Percentiles rank a stretch among this genome's conserved stretches.
phyloP scores from a whole-genome alignment of 2,329 filamentous ascomycete species.

The Colletotrichum brevisporum region DNA sequence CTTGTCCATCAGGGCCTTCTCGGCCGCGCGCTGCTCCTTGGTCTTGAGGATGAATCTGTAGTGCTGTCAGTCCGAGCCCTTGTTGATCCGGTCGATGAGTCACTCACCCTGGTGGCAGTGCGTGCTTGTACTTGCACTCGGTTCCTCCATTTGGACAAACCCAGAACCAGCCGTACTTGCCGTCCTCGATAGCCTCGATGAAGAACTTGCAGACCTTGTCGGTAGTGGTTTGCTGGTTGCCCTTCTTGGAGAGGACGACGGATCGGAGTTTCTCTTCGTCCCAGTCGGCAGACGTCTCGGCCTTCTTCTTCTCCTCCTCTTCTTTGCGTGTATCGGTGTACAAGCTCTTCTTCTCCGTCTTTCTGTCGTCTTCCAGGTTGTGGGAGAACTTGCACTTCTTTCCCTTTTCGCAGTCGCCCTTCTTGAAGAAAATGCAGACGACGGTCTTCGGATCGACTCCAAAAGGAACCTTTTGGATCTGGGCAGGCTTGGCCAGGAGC shows the following conservation, averaged over 20 bases:
- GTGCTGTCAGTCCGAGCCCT: slow-evolving; percentile 3
- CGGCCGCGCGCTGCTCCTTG: slow-evolving; percentile 93
- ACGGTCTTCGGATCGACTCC: slow-evolving; percentile 99
- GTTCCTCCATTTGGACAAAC: slow-evolving; percentile 95
- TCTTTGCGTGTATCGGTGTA: slow-evolving; percentile 87
- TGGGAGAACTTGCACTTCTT: slow-evolving; percentile 99
- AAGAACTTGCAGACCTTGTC: slow-evolving; percentile 99
- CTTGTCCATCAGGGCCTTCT: slow-evolving; percentile 97
- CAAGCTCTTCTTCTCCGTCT: slow-evolving; percentile 91
- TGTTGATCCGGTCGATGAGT: neutral
- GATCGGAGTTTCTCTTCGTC: slow-evolving; percentile 95
- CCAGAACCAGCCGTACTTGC: slow-evolving; percentile 99
- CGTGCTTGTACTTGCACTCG: slow-evolving; percentile 99
- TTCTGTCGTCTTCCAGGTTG: slow-evolving; percentile 89
- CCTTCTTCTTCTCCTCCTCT: slow-evolving; percentile 84
- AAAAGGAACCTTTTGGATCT: slow-evolving; percentile 98
- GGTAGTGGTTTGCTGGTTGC: slow-evolving; percentile 93
- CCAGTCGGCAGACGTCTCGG: slow-evolving; percentile 96
- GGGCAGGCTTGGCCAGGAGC: slow-evolving; percentile 90
- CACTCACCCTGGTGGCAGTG: slow-evolving; percentile 90
- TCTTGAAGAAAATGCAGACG: slow-evolving; percentile 96
- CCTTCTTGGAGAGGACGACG: slow-evolving; percentile 95
- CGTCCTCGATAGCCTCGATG: slow-evolving; percentile 96
- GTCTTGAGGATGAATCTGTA: slow-evolving; percentile 94
- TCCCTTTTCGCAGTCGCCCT: slow-evolving; percentile 96